Conservation (phyloP, 169 alveolate genomes). For the Plasmodium sp. region DNA sequence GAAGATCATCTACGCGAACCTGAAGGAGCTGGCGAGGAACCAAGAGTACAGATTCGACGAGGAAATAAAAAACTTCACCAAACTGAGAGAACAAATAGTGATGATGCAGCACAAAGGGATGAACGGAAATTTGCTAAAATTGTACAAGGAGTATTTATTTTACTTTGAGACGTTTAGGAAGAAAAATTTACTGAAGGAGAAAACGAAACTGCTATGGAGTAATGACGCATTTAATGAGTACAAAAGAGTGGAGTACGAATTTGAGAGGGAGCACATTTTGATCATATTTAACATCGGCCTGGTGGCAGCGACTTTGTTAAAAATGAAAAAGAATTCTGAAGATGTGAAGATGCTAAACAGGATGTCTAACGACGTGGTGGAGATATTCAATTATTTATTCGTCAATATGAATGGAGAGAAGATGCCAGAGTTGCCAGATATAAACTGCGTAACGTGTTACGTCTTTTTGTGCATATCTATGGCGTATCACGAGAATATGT, state of each 20-base stretch:
- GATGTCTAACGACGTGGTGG: conserved; percentile 46
- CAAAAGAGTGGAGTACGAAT: conserved; percentile 54
- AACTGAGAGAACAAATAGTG: conserved; percentile 10
- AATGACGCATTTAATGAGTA: conserved; percentile 44
- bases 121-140: conserved; percentile 9
- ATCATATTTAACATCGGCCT: conserved; percentile 46
- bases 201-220: conserved; percentile 13
- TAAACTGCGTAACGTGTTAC: conserved; percentile 40
- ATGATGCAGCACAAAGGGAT: conserved; percentile 18
- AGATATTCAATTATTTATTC: conserved; percentile 54
- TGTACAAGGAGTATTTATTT: conserved; percentile 74
- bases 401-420: conserved; percentile 28
- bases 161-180: conserved; percentile 48
- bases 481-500: conserved; percentile 73
- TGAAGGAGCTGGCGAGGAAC: conserved; percentile 9
- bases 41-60: conserved; percentile 2
- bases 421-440: conserved; percentile 10
- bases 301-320: conserved; percentile 14
- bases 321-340: conserved; percentile 25
- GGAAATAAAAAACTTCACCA: conserved; percentile 19
- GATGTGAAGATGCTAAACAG: conserved; percentile 53
- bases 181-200: conserved; percentile 34
- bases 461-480: conserved; percentile 42
- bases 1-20: conserved; percentile 19
- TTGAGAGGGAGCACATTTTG: conserved; percentile 31